A percentile compares a stretch with the other conserved stretches of the same genome.
Conservation (phyloP, 768 basidiomycete species). For the Cyclocybe aegerita region DNA sequence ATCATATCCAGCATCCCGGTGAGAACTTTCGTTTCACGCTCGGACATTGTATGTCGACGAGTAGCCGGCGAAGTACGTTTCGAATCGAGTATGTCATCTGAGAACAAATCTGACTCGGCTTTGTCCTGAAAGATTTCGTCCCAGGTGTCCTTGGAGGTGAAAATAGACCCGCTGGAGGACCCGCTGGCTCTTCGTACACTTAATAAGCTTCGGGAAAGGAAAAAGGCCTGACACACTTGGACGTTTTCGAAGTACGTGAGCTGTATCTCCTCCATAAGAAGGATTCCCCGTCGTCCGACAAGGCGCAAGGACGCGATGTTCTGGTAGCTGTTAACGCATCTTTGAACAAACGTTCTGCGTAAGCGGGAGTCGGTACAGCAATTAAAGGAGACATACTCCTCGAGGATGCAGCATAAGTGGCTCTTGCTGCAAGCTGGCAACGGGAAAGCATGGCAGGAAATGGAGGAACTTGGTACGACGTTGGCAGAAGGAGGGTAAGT, state of each 20-base stretch:
- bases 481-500: too few species aligned
- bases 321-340: neutral
- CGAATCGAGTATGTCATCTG: slow-evolving; percentile 8
- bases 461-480: too few species aligned
- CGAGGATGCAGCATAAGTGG: slow-evolving; percentile 4
- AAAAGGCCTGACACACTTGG: too few species aligned
- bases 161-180: too few species aligned
- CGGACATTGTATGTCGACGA: slow-evolving; percentile 56
- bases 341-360: neutral
- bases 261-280: too few species aligned
- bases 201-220: too few species aligned
- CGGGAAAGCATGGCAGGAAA: slow-evolving; percentile 9
- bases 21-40: slow-evolving; percentile 63
- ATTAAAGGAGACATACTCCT: neutral
- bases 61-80: neutral
- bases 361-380: neutral
- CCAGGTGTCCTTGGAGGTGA: neutral
- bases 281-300: too few species aligned
- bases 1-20: slow-evolving; percentile 76
- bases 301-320: too few species aligned
- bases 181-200: too few species aligned
- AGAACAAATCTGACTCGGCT: neutral
- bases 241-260: too few species aligned
- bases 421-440: slow-evolving; percentile 4
- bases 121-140: slow-evolving; percentile 3